Evolutionary conservation across 192 early-diverging fungal genomes (phyloP).

Genomic region (Coemansia furcata): DNA sequence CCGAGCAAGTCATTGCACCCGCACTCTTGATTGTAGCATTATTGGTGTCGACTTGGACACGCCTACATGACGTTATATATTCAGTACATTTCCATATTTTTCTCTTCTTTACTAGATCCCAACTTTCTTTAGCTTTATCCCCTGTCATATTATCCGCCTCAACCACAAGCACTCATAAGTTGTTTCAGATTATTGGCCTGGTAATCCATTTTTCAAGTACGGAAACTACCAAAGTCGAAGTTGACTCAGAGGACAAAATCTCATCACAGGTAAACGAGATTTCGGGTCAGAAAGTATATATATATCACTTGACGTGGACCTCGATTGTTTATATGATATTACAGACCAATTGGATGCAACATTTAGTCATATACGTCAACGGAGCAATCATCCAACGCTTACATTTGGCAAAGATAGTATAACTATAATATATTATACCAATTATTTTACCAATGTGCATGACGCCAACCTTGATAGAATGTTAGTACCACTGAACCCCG

Average conservation of each 20-base stretch:
- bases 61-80: background rate
- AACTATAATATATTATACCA: no score
- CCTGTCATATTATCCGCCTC: no score
- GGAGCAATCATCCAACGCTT: background rate
- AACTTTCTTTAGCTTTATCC: background rate
- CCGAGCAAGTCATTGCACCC: no score
- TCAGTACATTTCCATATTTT: background rate
- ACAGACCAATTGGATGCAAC: background rate
- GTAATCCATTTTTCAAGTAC: background rate
- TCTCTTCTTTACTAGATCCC: background rate
- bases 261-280: background rate
- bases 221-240: background rate
- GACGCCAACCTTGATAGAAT: no score
- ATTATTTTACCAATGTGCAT: no score
- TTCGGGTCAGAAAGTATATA: background rate
- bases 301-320: background rate
- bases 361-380: background rate
- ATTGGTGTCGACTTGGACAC: background rate
- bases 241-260: background rate
- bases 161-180: background rate
- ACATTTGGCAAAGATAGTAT: no score
- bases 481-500: no score
- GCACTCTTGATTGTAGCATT: no score
- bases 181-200: background rate
- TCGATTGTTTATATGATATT: background rate